Evolutionary conservation across 129 eudicot species (phyloP).

Genomic region (Arctium lappa): DNA sequence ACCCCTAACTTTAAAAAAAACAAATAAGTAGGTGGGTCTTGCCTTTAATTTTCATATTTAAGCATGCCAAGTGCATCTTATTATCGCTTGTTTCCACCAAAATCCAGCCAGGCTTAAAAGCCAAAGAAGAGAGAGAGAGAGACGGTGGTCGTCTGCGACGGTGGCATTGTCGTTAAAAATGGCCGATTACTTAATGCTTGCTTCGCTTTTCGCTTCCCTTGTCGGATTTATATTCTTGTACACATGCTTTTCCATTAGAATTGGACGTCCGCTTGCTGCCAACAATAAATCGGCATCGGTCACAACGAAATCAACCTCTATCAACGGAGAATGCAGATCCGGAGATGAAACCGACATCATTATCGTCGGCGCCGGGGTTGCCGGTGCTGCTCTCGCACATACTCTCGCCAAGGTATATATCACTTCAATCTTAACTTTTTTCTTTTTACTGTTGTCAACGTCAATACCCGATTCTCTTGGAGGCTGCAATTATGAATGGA

Average conservation of each 20-base stretch:
- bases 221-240: constrained; percentile 9
- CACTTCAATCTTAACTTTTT: background rate
- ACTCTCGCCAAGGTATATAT: constrained; percentile 47
- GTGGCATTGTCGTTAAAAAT: constrained; percentile 26
- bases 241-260: constrained; percentile 1
- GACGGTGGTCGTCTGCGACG: background rate
- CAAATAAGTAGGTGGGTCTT: background rate
- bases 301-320: constrained; percentile 20
- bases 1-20: no score
- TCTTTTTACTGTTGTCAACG: background rate
- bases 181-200: constrained; percentile 26
- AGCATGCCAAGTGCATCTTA: background rate
- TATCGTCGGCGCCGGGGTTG: constrained; percentile 56
- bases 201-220: constrained; percentile 16
- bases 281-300: constrained; percentile 15
- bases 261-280: background rate
- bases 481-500: background rate
- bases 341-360: constrained; percentile 37
- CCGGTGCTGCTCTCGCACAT: constrained; percentile 45
- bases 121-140: background rate
- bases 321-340: constrained; percentile 33
- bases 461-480: background rate
- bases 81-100: background rate
- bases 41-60: background rate
- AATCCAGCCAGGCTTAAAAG: background rate